Conservation (phyloP, 345 rosid genomes). For the Boechera stricta region DNA sequence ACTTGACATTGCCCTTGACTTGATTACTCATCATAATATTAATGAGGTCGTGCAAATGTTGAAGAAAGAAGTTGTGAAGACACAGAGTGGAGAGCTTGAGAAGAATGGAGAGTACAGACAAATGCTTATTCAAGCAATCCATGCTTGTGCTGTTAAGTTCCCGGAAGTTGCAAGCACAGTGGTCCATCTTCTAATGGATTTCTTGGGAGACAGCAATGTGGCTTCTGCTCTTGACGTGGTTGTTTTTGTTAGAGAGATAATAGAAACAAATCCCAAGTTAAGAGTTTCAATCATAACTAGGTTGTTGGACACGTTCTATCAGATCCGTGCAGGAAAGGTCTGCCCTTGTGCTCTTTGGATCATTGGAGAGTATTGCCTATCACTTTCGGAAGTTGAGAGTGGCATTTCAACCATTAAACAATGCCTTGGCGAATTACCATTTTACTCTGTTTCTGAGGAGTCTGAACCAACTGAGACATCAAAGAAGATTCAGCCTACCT, state of each 20-base stretch:
- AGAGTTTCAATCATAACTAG: constrained; percentile 89
- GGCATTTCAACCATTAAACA: constrained; percentile 83
- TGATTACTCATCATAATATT: constrained; percentile 78
- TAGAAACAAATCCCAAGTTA: constrained; percentile 81
- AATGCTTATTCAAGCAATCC: constrained; percentile 94
- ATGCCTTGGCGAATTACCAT: constrained; percentile 89
- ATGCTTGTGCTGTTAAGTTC: constrained; percentile 87
- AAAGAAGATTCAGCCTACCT: constrained; percentile 61
- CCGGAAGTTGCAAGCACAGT: constrained; percentile 96
- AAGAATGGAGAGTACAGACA: constrained; percentile 92
- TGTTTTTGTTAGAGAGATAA: constrained; percentile 82
- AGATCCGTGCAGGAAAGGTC: constrained; percentile 85
- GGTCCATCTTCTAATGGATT: constrained; percentile 91
- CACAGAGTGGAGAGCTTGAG: constrained; percentile 87
- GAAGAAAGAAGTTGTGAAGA: constrained; percentile 93
- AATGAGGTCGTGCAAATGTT: constrained; percentile 78
- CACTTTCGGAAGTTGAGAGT: constrained; percentile 85
- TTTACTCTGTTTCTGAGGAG: constrained; percentile 72
- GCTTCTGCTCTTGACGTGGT: constrained; percentile 88
- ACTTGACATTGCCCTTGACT: constrained; percentile 79
- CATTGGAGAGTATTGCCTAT: constrained; percentile 86
- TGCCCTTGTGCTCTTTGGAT: constrained; percentile 95
- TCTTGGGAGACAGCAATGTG: constrained; percentile 86
- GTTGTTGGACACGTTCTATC: constrained; percentile 86
- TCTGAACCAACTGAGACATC: constrained; percentile 67